Evolutionary conservation across 2,329 filamentous ascomycete genomes (phyloP), one percentile per base, ranked within the genome.

Genomic region (Colletotrichum magnum): DNA sequence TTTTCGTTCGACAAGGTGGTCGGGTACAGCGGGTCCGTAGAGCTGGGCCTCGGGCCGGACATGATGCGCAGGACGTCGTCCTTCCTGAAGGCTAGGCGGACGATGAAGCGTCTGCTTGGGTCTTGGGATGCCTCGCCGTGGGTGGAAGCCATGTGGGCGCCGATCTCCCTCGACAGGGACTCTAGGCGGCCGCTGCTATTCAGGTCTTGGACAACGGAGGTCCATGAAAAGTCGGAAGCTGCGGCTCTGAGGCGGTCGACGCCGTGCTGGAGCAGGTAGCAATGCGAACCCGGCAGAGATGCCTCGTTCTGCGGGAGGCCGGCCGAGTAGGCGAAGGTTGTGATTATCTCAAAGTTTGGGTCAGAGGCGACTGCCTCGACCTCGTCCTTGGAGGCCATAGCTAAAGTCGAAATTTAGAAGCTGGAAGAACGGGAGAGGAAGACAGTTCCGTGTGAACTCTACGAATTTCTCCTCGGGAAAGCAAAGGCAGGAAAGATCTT

Each of bases 271-370:
- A 43, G 41, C 10, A 43, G 41, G 41, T 43, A 43, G 41, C 41
- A 43, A 13, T 43, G 41, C 13, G 32, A 12, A 16, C 2, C 15
- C 41, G 41, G 41, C 15, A 43, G 13, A 43, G 48, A 41, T 21
- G 48, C 39, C 15, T 13, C 21, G 16, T 61, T 47, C 1, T 32
- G 2, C 21, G 58, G 36, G 9, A 61, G 58, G 15, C 58, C 36
- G 4, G 24, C 12, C 2, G 48, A 61, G 36, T 61, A 61, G 24
- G 39, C 58, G 15, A 61, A 45, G 3, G 48, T 61, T 21, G 32
- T 61, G 15, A 61, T 61, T 48, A 61, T 53, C 24, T 61, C 58
- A 15, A 53, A 61, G 36, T 45, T 24, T 28, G 48, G 36, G 21
- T 53, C 48, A 32, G 48, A 61, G 58, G 16, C 6, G 32, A 61